Evolutionary conservation across 1,284 basidiomycete species (phyloP).

Genomic region (Rhodotorula sp.): DNA sequence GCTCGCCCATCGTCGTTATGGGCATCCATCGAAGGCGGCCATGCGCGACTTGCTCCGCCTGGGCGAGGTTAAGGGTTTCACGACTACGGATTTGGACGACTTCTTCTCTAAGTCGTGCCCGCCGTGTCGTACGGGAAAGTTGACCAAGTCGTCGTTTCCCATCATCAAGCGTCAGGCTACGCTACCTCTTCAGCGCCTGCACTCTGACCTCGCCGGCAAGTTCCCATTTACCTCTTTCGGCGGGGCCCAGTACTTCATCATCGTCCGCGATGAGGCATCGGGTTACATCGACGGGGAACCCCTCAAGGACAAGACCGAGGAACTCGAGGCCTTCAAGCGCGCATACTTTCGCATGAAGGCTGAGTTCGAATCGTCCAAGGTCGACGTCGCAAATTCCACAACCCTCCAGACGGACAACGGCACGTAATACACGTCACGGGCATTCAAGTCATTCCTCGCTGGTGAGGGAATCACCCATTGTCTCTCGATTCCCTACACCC

Average conservation of each 20-base stretch:
- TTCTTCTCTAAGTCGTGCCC: not conserved
- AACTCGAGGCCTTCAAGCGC: too few relatives aligned
- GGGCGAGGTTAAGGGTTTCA: not conserved
- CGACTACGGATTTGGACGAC: not conserved
- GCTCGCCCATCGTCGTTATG: not conserved
- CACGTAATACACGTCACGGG: not conserved
- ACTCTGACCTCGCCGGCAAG: conserved; percentile 9
- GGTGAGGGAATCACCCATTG: conserved; percentile 45
- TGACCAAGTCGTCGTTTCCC: not conserved
- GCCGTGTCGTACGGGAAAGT: not conserved
- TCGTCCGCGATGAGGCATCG: not conserved
- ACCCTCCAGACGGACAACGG: conserved; percentile 6
- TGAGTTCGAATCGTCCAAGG: too few relatives aligned
- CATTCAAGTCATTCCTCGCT: not conserved
- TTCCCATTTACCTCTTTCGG: not conserved
- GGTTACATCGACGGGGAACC: conserved; percentile 2
- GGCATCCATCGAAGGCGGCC: too few relatives aligned
- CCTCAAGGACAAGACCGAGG: too few relatives aligned
- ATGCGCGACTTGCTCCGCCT: conserved; percentile 1
- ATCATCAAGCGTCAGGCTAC: not conserved
- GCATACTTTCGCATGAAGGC: too few relatives aligned
- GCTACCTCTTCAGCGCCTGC: not conserved
- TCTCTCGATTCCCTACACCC: conserved; percentile 50
- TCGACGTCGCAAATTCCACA: too few relatives aligned
- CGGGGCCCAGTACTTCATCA: conserved; percentile 3